Evolutionary conservation across 75 land plant species (phyloP).

Genomic region (Cryptomeria japonica): DNA sequence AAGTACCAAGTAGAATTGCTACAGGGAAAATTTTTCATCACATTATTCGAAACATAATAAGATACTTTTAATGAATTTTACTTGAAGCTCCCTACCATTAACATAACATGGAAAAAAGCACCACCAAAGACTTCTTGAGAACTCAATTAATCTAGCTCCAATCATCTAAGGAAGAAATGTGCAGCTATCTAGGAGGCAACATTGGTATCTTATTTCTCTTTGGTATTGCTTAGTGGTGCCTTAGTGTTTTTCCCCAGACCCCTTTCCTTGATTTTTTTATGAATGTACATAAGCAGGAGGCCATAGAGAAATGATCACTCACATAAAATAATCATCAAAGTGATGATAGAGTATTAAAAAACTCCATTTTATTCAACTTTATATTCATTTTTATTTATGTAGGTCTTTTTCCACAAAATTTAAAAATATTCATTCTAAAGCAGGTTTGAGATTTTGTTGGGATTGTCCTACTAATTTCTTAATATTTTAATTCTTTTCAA

Average conservation of each 20-base stretch:
- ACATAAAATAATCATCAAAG: neutral
- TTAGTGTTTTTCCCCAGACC: neutral
- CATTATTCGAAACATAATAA: too few species aligned
- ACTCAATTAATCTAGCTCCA: slow-evolving; percentile 2
- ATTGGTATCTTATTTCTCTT: neutral
- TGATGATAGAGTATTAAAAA: neutral
- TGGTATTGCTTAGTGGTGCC: neutral
- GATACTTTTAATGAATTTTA: slow-evolving; percentile 24
- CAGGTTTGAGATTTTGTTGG: neutral
- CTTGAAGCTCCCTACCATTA: slow-evolving; percentile 27
- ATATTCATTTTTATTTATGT: too few species aligned
- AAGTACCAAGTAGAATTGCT: too few species aligned
- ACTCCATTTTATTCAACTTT: neutral
- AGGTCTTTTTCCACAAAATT: neutral
- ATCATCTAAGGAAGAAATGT: neutral
- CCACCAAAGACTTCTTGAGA: slow-evolving; percentile 36
- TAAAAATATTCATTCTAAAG: neutral
- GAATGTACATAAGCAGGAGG: neutral
- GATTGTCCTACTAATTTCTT: neutral
- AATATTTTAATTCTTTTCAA: neutral
- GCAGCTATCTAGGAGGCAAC: neutral
- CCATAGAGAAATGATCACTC: neutral
- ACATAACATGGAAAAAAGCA: slow-evolving; percentile 31
- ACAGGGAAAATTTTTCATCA: too few species aligned
- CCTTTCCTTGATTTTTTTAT: too few species aligned